Evolutionary conservation across 2,329 filamentous ascomycete genomes (phyloP).

Genomic region (Cytospora schulzeri): DNA sequence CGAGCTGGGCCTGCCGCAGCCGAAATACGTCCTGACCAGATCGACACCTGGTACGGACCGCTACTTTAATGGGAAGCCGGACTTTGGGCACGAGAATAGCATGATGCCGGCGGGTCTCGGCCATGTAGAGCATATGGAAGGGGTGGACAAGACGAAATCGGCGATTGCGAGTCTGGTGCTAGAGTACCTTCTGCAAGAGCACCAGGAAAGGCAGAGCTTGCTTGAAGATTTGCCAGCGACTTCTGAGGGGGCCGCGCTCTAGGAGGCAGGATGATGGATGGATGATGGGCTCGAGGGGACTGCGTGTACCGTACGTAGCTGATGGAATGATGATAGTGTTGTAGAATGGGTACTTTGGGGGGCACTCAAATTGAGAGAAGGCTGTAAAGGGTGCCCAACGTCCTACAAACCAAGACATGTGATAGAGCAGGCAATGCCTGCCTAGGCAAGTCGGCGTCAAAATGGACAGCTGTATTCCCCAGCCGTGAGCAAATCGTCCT

Average conservation of each 20-base stretch:
- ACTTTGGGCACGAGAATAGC: slow-evolving; percentile 37
- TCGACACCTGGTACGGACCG: slow-evolving; percentile 32
- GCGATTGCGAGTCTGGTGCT: slow-evolving; percentile 45
- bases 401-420: neutral
- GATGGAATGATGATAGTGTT: neutral
- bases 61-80: slow-evolving; percentile 42
- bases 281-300: neutral
- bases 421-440: neutral
- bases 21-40: slow-evolving; percentile 36
- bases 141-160: slow-evolving; percentile 41
- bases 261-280: neutral
- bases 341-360: neutral
- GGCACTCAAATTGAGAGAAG: too few relatives aligned
- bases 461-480: neutral
- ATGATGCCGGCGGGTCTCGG: slow-evolving; percentile 38
- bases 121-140: slow-evolving; percentile 38
- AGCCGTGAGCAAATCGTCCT: neutral
- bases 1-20: slow-evolving; percentile 37
- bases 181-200: slow-evolving; percentile 36
- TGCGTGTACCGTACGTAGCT: too few relatives aligned
- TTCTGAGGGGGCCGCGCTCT: neutral
- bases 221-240: slow-evolving; percentile 23
- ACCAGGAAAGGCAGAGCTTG: slow-evolving; percentile 31
- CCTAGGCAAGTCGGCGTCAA: neutral
- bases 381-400: neutral